Base-by-base conservation (phyloP, 2,329 filamentous ascomycete genomes). In the Bipolaris gigantea region DNA sequence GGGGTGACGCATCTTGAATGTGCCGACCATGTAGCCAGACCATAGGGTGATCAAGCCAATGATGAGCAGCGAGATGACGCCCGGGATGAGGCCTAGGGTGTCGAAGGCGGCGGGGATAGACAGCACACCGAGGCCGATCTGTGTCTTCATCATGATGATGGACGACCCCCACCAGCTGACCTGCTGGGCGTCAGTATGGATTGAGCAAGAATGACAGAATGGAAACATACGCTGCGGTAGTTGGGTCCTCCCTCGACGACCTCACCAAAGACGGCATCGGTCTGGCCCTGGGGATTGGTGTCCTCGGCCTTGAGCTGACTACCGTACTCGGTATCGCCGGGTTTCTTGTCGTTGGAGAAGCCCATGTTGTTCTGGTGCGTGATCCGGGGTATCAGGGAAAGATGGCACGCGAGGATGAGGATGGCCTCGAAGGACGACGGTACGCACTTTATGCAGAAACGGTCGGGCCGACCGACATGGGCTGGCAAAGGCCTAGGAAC, bases 1-100 rank as follows among this genome's bases (percentile, higher is more conserved):
- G 1, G 79, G 78, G 61, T 84, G 82, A 13, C 74, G 72, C 30
- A 82, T 59, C 62, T 84, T 84, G 72, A 84, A 84, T n/a, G 71
- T 62, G 8, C 78, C 80, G 10, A 82, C 71, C 21, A 80, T 77
- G 56, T 79, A 80, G 48, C 74, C 72, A 2, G 78, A 79, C 80
- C 80, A 82, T 2, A 76, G 78, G 0, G 79, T 80, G 57, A 81
- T 79, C 18, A 27, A 54, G 1, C 70, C 75, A 25, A 81, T 74
- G 2, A 61, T 50, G 3, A 74, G 35, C 6, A 82, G 68, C 23
- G 73, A 71, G 23, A 82, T 75, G 10, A 81, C 63, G n/a, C 80
- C 80, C 0, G 80, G 80, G 10, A 81, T 68, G 21, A 82, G 66
- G 4, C 80, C 80, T 4, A 82, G 71, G 1, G 67, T 66, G 48